phyloP scores from a whole-genome alignment of 225 moss, liverwort and hornwort species.

The Anthoceros angustus region DNA sequence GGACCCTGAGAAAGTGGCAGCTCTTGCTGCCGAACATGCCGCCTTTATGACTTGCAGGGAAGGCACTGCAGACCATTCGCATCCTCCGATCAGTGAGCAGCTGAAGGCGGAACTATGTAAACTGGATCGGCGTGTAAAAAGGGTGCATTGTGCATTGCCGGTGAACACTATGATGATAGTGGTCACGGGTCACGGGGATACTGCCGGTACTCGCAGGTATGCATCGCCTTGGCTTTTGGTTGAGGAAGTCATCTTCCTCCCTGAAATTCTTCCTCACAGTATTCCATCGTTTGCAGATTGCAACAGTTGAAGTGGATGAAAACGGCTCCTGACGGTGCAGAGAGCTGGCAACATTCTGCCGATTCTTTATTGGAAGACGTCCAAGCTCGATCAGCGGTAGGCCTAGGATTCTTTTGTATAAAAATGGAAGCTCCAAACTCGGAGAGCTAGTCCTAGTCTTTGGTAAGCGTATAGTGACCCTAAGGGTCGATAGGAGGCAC shows the following conservation, averaged over 20 bases:
- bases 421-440: conserved; percentile 12
- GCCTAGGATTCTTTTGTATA: conserved; percentile 63
- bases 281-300: conserved; percentile 13
- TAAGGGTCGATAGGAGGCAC: too few relatives aligned
- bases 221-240: not conserved
- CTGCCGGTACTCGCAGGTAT: conserved; percentile 42
- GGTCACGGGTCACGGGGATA: conserved; percentile 69
- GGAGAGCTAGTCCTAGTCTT: not conserved
- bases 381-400: conserved; percentile 53
- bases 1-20: conserved; percentile 23
- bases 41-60: conserved; percentile 58
- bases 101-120: conserved; percentile 31
- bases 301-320: conserved; percentile 48
- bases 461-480: not conserved
- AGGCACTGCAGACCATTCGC: conserved; percentile 12
- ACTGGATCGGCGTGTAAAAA: conserved; percentile 35
- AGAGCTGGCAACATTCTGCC: conserved; percentile 26
- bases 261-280: not conserved
- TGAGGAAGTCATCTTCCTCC: not conserved
- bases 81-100: conserved; percentile 21
- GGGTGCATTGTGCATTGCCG: conserved; percentile 51
- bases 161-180: conserved; percentile 54
- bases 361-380: conserved; percentile 60
- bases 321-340: conserved; percentile 11
- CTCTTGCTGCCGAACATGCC: conserved; percentile 47